A percentile compares a stretch with the other conserved stretches of the same genome.
phyloP scores from a whole-genome alignment of 768 basidiomycete species.

The Hemileccinum impolitum region DNA sequence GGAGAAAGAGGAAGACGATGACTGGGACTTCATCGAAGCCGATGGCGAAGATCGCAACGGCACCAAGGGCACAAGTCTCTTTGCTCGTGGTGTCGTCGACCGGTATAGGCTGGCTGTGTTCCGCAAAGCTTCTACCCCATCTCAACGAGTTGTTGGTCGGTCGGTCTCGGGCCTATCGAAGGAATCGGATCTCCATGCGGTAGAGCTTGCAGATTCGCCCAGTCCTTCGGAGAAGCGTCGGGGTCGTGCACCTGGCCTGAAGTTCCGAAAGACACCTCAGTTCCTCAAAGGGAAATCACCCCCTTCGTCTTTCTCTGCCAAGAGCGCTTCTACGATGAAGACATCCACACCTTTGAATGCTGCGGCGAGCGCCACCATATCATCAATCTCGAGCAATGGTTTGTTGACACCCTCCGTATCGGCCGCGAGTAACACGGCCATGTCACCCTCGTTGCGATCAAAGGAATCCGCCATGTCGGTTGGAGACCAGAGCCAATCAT shows the following conservation, averaged over 20 bases:
- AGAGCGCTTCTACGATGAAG: conserved; percentile 31
- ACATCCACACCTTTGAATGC: conserved; percentile 44
- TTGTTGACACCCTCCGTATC: conserved; percentile 66
- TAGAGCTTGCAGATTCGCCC: conserved; percentile 42
- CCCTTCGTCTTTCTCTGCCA: conserved; percentile 34
- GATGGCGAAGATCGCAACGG: conserved; percentile 86
- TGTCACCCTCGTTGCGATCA: conserved; percentile 72
- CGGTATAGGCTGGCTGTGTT: conserved; percentile 83
- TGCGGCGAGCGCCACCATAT: conserved; percentile 31
- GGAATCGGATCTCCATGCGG: conserved; percentile 42
- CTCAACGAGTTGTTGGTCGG: conserved; percentile 42
- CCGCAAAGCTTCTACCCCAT: conserved; percentile 73
- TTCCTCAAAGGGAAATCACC: conserved; percentile 76
- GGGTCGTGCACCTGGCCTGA: conserved; percentile 64
- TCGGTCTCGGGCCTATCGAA: conserved; percentile 59
- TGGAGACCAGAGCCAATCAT: conserved; percentile 66
- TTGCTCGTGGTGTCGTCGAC: conserved; percentile 90
- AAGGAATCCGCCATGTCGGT: conserved; percentile 78
- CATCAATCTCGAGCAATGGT: conserved; percentile 44
- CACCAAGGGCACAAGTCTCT: conserved; percentile 73
- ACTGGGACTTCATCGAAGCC: conserved; percentile 89
- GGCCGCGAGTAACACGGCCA: conserved; percentile 38
- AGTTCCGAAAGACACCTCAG: conserved; percentile 71
- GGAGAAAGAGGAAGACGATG: conserved; percentile 63
- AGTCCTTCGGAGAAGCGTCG: conserved; percentile 53